Evolutionary conservation across 2,329 filamentous ascomycete genomes (phyloP).

Genomic region (Hymenoscyphus repandus): DNA sequence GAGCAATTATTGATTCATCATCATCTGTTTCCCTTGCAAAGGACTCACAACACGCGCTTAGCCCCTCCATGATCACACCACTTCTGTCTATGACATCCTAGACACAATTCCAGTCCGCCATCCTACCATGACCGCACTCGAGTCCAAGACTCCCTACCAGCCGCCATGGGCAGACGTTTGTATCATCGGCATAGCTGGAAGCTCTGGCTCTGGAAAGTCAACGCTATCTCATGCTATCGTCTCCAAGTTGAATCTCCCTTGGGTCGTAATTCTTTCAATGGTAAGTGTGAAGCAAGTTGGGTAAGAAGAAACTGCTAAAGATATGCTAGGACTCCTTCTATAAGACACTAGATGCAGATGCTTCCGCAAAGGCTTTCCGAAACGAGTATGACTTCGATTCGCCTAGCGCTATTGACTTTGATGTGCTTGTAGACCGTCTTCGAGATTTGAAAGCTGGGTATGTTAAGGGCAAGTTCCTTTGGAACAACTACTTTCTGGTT

Average conservation of each 20-base stretch:
- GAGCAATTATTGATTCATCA: too few species aligned
- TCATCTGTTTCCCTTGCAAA: too few species aligned
- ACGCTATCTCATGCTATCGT: constrained; percentile 91
- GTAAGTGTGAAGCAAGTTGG: constrained; percentile 42
- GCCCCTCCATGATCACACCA: too few species aligned
- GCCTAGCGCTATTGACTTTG: constrained; percentile 91
- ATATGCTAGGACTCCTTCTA: constrained; percentile 83
- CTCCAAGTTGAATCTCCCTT: constrained; percentile 81
- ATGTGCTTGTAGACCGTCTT: constrained; percentile 73
- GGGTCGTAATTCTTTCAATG: constrained; percentile 98
- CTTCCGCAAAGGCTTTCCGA: constrained; percentile 73
- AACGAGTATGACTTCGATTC: constrained; percentile 97
- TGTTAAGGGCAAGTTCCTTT: neutral
- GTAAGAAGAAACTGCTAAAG: constrained; percentile 22
- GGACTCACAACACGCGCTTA: too few species aligned
- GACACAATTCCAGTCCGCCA: too few species aligned
- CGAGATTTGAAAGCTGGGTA: constrained; percentile 89
- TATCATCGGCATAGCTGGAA: constrained; percentile 94
- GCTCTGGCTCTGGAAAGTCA: constrained; percentile 91
- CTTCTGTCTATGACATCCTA: too few species aligned
- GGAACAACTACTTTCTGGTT: neutral
- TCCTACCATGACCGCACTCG: neutral
- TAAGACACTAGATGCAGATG: constrained; percentile 75
- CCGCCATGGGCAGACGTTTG: constrained; percentile 95
- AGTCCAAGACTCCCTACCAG: constrained; percentile 62